Percentiles rank a stretch among this genome's conserved stretches.
phyloP scores from a whole-genome alignment of 2,329 filamentous ascomycete species.

The Aspergillus sclerotialis region DNA sequence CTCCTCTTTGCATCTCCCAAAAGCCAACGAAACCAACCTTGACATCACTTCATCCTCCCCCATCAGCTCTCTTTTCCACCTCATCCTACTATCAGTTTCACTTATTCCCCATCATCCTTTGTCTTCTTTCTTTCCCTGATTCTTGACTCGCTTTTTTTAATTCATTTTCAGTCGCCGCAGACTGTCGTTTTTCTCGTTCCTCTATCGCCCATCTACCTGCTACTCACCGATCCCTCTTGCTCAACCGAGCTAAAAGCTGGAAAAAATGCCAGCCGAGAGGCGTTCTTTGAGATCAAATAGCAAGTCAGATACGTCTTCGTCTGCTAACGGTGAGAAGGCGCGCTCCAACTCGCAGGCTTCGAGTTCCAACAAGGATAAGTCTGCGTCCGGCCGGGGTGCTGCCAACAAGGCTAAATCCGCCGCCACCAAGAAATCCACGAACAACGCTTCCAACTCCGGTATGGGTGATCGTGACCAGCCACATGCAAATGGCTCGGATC shows the following conservation, averaged over 20 bases:
- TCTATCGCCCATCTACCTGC: slow-evolving; percentile 21
- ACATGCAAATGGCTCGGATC: slow-evolving; percentile 59
- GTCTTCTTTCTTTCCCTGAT: slow-evolving; percentile 6
- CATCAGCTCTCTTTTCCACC: slow-evolving; percentile 18
- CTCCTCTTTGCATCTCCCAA: slow-evolving; percentile 24
- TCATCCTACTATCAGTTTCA: slow-evolving; percentile 13
- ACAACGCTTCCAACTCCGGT: slow-evolving; percentile 27
- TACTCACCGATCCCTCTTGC: slow-evolving; percentile 20
- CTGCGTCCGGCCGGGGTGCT: slow-evolving; percentile 35
- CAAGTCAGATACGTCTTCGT: slow-evolving; percentile 40
- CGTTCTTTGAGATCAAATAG: slow-evolving; percentile 41
- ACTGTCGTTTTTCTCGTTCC: slow-evolving; percentile 11
- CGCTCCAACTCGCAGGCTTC: slow-evolving; percentile 38
- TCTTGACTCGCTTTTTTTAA: slow-evolving; percentile 3
- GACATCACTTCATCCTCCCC: slow-evolving; percentile 34
- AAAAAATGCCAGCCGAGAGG: slow-evolving; percentile 42
- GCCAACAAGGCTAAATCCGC: slow-evolving; percentile 34
- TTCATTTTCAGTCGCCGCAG: slow-evolving; percentile 7
- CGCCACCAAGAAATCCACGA: slow-evolving; percentile 28
- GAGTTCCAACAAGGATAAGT: slow-evolving; percentile 38
- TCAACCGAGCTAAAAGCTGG: slow-evolving; percentile 27
- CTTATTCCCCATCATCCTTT: slow-evolving; percentile 10
- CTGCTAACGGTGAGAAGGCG: slow-evolving; percentile 41
- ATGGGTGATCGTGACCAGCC: slow-evolving; percentile 73
- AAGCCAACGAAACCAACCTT: slow-evolving; percentile 23